Percentiles rank a stretch among this genome's conserved stretches.
phyloP scores from a whole-genome alignment of 768 basidiomycete species.

The Termitomyces sp. region DNA sequence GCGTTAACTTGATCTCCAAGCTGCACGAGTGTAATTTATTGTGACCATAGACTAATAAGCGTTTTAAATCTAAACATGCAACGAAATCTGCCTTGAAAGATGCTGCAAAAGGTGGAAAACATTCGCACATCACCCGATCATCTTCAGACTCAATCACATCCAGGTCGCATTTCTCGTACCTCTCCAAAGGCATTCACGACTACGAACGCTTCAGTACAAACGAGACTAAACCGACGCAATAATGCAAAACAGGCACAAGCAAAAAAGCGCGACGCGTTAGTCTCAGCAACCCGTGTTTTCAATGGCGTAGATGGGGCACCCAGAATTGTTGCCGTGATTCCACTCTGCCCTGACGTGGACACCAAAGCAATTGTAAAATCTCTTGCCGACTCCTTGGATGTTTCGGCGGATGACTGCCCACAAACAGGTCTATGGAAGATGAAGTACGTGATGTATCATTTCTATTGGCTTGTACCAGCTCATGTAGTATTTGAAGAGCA shows the following conservation, averaged over 20 bases:
- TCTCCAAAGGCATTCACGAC: constrained; percentile 47
- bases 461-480: constrained; percentile 1
- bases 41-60: constrained; percentile 69
- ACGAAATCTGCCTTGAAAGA: constrained; percentile 82
- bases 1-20: constrained; percentile 12
- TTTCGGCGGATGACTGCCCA: constrained; percentile 44
- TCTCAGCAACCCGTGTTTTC: constrained; percentile 74
- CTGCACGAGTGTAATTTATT: background rate
- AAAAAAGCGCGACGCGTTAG: constrained; percentile 60
- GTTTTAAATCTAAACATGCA: constrained; percentile 88
- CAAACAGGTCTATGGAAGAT: constrained; percentile 58
- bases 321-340: constrained; percentile 83
- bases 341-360: constrained; percentile 65
- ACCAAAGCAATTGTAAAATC: constrained; percentile 44
- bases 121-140: background rate
- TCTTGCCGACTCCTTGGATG: constrained; percentile 56
- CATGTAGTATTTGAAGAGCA: constrained; percentile 44
- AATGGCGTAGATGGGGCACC: constrained; percentile 74
- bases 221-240: constrained; percentile 74
- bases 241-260: constrained; percentile 79
- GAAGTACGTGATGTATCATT: constrained; percentile 34
- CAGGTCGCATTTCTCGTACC: constrained; percentile 54
- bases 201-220: constrained; percentile 54
- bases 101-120: constrained; percentile 65
- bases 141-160: background rate